Evolutionary conservation across 1,139 yeast species (phyloP), one percentile per base, ranked within the genome.

Genomic region (Lodderomyces pseudojiufengensis): DNA sequence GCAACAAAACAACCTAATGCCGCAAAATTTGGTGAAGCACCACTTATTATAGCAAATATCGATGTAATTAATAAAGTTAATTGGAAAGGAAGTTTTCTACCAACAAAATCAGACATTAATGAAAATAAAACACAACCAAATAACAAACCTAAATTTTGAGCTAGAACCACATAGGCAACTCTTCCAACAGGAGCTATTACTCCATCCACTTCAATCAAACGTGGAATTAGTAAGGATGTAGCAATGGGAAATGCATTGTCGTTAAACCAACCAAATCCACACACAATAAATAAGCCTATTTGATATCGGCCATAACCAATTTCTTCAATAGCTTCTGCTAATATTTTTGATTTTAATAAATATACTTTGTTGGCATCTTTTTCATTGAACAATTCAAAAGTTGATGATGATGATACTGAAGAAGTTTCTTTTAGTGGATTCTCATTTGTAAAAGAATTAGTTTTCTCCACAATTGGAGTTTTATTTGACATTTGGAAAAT

Each of bases 221-320:
- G 45, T 15, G 63, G 58, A 27, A 66, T 44, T 11, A 68, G 60
- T 38, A 65, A 57, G 18, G 65, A 52, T 1, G 68, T 63, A 3
- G 61, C 69, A 9, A 65, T 55, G 2, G 73, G 73, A 67, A 70
- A 67, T 4, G 68, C 66, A 43, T 67, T 67, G 43, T 67, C 73
- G 9, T 69, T 57, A 33, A 65, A 50, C 73, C 73, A 67, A 1
- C 73, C 72, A 43, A 66, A 65, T 2, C 73, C 72, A 3, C 71
- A 68, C 9, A 66, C 72, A 31, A 64, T 51, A 29, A 66, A 61
- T n/a, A 66, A 50, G 3, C 71, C 71, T 27, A 43, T 41, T 42
- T 68, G 74, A 45, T 68, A 68, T 27, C 55, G 51, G 1, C 74
- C 74, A 50, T 63, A 68, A 3, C 73, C 74, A 24, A 68, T 60